Evolutionary conservation across 108 stramenopile genomes (phyloP).

Genomic region (Pseudonitzschia pungens): DNA sequence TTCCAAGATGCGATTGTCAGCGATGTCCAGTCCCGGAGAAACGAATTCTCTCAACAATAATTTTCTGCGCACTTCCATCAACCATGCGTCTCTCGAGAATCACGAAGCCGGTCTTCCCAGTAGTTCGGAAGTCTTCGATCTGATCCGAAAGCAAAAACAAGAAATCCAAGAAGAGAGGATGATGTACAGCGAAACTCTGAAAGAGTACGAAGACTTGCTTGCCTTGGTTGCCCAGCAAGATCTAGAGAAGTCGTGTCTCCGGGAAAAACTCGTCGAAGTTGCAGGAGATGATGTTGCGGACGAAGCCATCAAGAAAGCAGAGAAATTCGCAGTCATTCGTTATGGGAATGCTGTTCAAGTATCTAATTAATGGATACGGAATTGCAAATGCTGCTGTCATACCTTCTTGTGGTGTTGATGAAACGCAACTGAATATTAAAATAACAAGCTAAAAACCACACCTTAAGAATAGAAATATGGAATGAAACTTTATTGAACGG

Average conservation of each 20-base stretch:
- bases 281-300: conserved; percentile 44
- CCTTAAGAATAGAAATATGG: too few species aligned
- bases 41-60: conserved; percentile 10
- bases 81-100: conserved; percentile 3
- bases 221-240: conserved; percentile 63
- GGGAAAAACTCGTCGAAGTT: conserved; percentile 32
- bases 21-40: neutral
- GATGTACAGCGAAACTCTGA: conserved; percentile 60
- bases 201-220: conserved; percentile 71
- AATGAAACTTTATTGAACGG: too few species aligned
- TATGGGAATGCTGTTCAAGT: conserved; percentile 32
- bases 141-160: conserved; percentile 45
- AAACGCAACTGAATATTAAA: too few species aligned
- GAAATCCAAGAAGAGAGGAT: conserved; percentile 64
- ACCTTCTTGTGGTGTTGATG: too few species aligned
- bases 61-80: neutral
- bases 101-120: conserved; percentile 11
- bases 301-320: conserved; percentile 37
- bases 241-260: conserved; percentile 30
- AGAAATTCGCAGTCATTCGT: conserved; percentile 38
- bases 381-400: too few species aligned
- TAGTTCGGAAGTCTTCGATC: conserved; percentile 46
- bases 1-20: conserved; percentile 13
- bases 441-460: too few species aligned
- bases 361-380: neutral